Conservation (phyloP, 129 eudicot species). For the Helichrysum umbraculigerum region DNA sequence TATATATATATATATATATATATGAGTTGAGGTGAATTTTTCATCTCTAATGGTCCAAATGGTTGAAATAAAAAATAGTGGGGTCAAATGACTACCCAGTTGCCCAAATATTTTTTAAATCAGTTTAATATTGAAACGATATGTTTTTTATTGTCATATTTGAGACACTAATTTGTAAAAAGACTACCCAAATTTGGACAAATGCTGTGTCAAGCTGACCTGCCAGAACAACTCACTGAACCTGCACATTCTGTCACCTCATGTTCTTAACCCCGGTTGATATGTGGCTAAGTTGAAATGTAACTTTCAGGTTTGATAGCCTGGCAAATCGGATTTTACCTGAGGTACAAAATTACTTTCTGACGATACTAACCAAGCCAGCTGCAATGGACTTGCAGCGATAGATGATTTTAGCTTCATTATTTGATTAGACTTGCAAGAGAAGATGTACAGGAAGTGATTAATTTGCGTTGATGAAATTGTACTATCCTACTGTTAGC, state of each 20-base stretch:
- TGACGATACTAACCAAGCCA: conserved; percentile 50
- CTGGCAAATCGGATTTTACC: conserved; percentile 62
- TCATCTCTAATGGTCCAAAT: too few species aligned
- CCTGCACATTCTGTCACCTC: neutral
- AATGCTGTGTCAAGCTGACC: neutral
- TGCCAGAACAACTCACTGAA: neutral
- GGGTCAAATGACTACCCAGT: neutral
- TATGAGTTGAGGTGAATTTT: too few species aligned
- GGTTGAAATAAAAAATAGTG: too few species aligned
- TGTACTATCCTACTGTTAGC: conserved; percentile 17
- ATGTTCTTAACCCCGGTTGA: neutral
- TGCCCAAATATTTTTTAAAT: too few species aligned
- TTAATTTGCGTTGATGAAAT: conserved; percentile 22
- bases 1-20: too few species aligned
- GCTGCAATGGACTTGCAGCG: conserved; percentile 26
- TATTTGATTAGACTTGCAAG: conserved; percentile 31
- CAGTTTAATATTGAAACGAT: too few species aligned
- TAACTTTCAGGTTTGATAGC: conserved; percentile 45
- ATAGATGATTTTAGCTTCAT: conserved; percentile 22
- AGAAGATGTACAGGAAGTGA: conserved; percentile 43
- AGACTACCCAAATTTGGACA: neutral
- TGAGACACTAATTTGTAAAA: neutral
- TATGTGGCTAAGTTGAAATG: conserved; percentile 9
- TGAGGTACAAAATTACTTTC: conserved; percentile 62
- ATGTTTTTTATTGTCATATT: neutral